These are phyloP conservation scores for Hydrangea macrophylla DNA, from an alignment of 148 eudicot genomes.

Conservation along the genomic window DNA sequence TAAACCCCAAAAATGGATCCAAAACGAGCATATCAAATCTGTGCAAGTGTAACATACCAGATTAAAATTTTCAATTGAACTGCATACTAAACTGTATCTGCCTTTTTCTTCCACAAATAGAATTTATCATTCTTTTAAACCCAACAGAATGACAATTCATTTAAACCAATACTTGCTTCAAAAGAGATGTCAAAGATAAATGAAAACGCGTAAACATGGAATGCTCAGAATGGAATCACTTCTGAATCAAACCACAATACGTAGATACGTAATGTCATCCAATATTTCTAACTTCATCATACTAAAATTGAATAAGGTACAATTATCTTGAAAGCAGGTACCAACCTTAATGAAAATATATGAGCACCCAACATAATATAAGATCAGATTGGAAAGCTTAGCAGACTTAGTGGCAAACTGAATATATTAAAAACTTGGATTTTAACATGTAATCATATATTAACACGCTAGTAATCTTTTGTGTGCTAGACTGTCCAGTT, in stretches of 20 bases:
- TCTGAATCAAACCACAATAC: background rate
- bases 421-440: background rate
- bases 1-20: background rate
- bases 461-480: background rate
- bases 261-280: background rate
- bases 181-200: background rate
- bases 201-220: background rate
- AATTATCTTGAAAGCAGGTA: background rate
- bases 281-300: too few relatives aligned
- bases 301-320: background rate
- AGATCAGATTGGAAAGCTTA: too few relatives aligned
- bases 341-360: too few relatives aligned
- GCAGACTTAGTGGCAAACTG: background rate
- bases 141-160: background rate
- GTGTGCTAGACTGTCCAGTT: background rate
- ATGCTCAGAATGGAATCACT: too few relatives aligned
- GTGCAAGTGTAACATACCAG: background rate
- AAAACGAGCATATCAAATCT: too few relatives aligned
- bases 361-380: too few relatives aligned
- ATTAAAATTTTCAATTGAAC: background rate
- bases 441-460: background rate
- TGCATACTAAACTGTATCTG: background rate
- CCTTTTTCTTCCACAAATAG: background rate
- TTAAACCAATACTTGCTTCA: background rate
- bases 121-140: background rate